Conservation (phyloP, 345 rosid species). For the Citrus hindsii region DNA sequence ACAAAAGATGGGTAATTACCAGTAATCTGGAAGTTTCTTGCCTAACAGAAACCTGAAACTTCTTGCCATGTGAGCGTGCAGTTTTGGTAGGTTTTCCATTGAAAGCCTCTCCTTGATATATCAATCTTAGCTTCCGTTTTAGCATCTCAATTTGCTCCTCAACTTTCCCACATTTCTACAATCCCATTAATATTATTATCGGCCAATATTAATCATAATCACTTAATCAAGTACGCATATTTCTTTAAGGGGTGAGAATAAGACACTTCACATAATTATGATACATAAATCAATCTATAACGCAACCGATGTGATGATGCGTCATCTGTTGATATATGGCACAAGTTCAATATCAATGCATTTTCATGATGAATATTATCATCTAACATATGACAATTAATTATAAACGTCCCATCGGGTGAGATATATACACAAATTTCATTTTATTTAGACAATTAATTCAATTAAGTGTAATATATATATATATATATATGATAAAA, state of each 20-base stretch:
- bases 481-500: too few species aligned
- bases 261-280: too few species aligned
- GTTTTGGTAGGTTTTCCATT: constrained; percentile 88
- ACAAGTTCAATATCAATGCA: too few species aligned
- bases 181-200: background rate
- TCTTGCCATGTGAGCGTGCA: constrained; percentile 94
- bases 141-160: constrained; percentile 81
- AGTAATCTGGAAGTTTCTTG: constrained; percentile 84
- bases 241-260: too few species aligned
- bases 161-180: constrained; percentile 79
- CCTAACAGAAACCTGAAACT: constrained; percentile 83
- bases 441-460: too few species aligned
- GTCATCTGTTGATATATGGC: too few species aligned
- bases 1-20: constrained; percentile 31
- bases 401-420: background rate
- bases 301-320: too few species aligned
- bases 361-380: background rate
- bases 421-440: background rate
- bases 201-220: background rate
- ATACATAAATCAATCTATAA: too few species aligned
- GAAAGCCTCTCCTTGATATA: constrained; percentile 83
- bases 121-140: constrained; percentile 75
- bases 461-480: background rate
- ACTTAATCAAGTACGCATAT: background rate
- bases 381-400: too few species aligned